phyloP scores from a whole-genome alignment of 2,329 filamentous ascomycete species.

The Calonectria hawksworthii region DNA sequence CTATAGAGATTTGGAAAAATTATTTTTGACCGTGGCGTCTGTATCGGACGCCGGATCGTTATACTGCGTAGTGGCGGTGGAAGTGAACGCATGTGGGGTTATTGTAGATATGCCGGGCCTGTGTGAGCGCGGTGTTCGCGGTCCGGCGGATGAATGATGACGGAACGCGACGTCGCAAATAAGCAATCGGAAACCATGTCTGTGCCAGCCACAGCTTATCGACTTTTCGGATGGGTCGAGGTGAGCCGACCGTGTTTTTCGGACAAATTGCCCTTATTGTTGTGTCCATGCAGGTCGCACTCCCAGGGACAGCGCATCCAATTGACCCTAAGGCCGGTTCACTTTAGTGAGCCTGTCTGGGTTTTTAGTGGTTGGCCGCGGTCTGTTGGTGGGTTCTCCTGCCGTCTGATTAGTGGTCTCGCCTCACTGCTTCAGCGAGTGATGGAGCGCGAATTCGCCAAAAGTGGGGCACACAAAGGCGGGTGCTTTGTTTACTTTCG shows the following conservation, averaged over 20 bases:
- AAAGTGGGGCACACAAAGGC: conserved; percentile 12
- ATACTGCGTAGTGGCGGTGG: not conserved
- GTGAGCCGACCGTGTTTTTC: not conserved
- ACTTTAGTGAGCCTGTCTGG: not conserved
- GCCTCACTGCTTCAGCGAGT: conserved; percentile 13
- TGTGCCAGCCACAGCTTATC: not conserved
- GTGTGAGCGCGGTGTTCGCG: not conserved
- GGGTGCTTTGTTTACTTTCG: conserved; percentile 53
- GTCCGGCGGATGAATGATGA: not conserved
- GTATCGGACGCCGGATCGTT: not conserved
- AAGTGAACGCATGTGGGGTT: not conserved
- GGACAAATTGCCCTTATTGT: not conserved
- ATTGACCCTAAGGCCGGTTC: not conserved
- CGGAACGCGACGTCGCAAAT: not conserved
- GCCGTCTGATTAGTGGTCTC: conserved; percentile 4
- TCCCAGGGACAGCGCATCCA: conserved; percentile 12
- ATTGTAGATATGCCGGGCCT: not conserved
- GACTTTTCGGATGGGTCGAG: not conserved
- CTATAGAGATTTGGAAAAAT: not conserved
- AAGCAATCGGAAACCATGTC: not conserved
- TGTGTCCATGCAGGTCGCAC: conserved; percentile 6
- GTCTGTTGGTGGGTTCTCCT: conserved; percentile 10
- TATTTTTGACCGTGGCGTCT: not conserved
- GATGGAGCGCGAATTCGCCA: not conserved
- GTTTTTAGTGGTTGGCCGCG: conserved; percentile 21